A percentile compares a stretch with the other conserved stretches of the same genome.
Conservation (phyloP, 1,139 yeast species). For the Pichiaceae sp. region DNA sequence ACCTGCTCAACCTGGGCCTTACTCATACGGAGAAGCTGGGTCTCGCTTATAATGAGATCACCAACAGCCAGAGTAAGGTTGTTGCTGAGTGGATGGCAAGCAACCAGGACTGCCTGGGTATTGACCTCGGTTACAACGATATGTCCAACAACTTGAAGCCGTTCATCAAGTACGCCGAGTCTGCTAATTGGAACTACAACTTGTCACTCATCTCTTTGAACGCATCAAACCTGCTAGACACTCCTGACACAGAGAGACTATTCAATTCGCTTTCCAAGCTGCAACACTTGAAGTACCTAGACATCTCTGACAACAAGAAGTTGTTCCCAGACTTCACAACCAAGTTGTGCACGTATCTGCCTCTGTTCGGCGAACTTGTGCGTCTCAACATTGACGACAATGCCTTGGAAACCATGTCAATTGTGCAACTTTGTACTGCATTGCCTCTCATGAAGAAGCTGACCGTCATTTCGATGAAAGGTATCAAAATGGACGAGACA, state of each 20-base stretch:
- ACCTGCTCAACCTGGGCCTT: constrained; percentile 48
- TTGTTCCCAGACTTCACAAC: constrained; percentile 37
- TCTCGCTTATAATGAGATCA: constrained; percentile 56
- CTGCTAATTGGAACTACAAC: constrained; percentile 14
- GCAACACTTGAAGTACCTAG: constrained; percentile 54
- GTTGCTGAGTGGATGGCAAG: constrained; percentile 42
- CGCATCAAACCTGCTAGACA: constrained; percentile 36
- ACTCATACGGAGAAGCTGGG: constrained; percentile 52
- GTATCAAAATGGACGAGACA: constrained; percentile 44
- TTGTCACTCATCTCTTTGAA: constrained; percentile 42
- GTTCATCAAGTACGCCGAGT: constrained; percentile 33
- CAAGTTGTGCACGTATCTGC: constrained; percentile 46
- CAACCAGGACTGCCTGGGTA: constrained; percentile 31
- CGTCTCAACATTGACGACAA: constrained; percentile 60
- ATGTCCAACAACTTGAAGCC: constrained; percentile 41
- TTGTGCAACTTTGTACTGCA: constrained; percentile 50
- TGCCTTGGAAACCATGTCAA: constrained; percentile 35
- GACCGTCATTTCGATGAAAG: constrained; percentile 51
- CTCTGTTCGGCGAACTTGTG: constrained; percentile 46
- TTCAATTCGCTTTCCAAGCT: constrained; percentile 31
- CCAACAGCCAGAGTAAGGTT: constrained; percentile 39
- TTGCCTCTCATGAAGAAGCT: constrained; percentile 54
- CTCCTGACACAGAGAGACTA: constrained; percentile 17
- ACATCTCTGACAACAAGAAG: constrained; percentile 56
- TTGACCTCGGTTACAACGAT: constrained; percentile 70